Conservation (phyloP, 768 basidiomycete species). For the Hypholoma fasciculare region DNA sequence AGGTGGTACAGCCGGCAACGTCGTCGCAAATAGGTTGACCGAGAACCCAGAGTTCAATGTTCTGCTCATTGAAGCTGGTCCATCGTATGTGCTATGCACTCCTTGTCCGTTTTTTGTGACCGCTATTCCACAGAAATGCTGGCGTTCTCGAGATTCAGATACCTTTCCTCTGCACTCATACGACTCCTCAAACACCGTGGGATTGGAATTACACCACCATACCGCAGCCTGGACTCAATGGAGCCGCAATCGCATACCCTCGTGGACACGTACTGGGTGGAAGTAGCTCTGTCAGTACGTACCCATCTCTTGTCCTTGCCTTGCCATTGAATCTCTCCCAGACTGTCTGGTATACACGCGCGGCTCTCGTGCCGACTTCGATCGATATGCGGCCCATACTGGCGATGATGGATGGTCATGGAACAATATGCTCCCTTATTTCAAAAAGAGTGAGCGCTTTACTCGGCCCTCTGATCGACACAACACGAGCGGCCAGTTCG, state of each 20-base stretch:
- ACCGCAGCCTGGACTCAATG: conserved; percentile 21
- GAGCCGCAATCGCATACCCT: conserved; percentile 15
- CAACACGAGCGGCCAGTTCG: conserved; percentile 27
- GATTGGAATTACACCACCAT: conserved; percentile 29
- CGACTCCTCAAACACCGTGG: conserved; percentile 15
- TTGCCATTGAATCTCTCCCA: neutral
- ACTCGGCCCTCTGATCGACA: conserved; percentile 27
- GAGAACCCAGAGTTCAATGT: conserved; percentile 49
- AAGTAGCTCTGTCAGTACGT: conserved; percentile 25
- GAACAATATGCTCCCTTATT: conserved; percentile 29
- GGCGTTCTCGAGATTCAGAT: conserved; percentile 8
- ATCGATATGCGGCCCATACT: conserved; percentile 48
- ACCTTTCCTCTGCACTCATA: conserved; percentile 6
- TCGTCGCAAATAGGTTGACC: conserved; percentile 52
- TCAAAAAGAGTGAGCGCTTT: conserved; percentile 19
- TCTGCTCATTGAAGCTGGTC: conserved; percentile 53
- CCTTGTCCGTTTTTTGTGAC: neutral
- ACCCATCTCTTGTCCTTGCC: conserved; percentile 6
- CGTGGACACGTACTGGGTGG: conserved; percentile 27
- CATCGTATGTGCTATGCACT: conserved; percentile 36
- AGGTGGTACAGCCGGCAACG: conserved; percentile 59
- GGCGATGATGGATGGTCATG: conserved; percentile 51
- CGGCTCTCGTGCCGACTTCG: conserved; percentile 45
- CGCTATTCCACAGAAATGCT: neutral
- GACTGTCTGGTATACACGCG: conserved; percentile 30